These are phyloP conservation scores for Globisporangium acanthophoron DNA, from an alignment of 352 stramenopile genomes.

Conservation along the genomic window DNA sequence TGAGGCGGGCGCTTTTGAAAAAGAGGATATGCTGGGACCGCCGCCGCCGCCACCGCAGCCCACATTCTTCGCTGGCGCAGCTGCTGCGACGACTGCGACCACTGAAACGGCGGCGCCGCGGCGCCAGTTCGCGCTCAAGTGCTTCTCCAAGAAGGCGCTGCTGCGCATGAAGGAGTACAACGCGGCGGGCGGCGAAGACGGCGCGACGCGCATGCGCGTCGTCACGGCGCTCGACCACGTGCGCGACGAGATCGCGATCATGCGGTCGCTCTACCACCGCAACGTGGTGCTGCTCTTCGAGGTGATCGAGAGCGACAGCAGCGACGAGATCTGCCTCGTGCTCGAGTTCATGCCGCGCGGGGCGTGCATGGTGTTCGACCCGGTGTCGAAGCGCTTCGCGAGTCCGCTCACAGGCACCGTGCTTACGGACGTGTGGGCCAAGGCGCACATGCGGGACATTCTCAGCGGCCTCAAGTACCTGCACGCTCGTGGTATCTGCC, in stretches of 20 bases:
- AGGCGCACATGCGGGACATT: slow-evolving; percentile 65
- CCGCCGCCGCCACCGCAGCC: slow-evolving; percentile 3
- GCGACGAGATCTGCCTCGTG: slow-evolving; percentile 84
- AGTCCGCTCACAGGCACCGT: slow-evolving; percentile 49
- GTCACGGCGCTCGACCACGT: slow-evolving; percentile 81
- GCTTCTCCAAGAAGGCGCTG: slow-evolving; percentile 76
- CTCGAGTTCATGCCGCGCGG: slow-evolving; percentile 83
- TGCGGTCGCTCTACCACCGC: slow-evolving; percentile 85
- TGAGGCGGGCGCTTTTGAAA: background rate
- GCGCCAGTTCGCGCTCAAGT: slow-evolving; percentile 78
- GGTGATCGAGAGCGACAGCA: slow-evolving; percentile 75
- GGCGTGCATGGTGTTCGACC: slow-evolving; percentile 76
- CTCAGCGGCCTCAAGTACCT: slow-evolving; percentile 78
- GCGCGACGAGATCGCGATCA: slow-evolving; percentile 82
- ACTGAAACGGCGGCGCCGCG: background rate
- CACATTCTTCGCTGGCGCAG: slow-evolving; percentile 5
- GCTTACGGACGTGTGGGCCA: slow-evolving; percentile 58
- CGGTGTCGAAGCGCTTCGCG: slow-evolving; percentile 62
- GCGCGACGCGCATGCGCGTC: slow-evolving; percentile 44
- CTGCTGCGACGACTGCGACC: slow-evolving; percentile 8
- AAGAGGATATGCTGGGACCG: background rate
- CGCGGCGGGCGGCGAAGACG: slow-evolving; percentile 11
- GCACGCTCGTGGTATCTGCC: slow-evolving; percentile 66
- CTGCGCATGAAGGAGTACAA: slow-evolving; percentile 78
- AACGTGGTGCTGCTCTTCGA: slow-evolving; percentile 90